Evolutionary conservation across 176 grass and related monocot species (phyloP), one percentile per base, ranked within the genome.

Genomic region (Ensete glaucum): DNA sequence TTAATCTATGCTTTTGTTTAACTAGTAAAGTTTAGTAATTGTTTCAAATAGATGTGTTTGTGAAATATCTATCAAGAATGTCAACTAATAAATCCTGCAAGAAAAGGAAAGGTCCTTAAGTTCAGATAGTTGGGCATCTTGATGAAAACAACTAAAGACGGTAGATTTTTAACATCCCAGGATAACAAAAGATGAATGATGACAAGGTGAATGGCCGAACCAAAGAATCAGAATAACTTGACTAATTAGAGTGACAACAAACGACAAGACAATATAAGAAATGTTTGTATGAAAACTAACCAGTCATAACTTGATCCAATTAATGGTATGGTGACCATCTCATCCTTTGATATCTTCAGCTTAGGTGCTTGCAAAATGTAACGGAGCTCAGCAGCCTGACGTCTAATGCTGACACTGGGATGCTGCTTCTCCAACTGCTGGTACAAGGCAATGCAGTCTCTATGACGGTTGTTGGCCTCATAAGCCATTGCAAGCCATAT

Each of bases 401-500:
- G 81, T 80, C 95, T 88, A 78, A 99, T 99, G 81, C 62, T 94
- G 64, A 99, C 76, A 79, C 87, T 87, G 6, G 95, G 95, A 71
- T 99, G 95, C 55, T 58, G 75, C 75, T 50, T 91, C 84, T 99
- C 95, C 64, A 99, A 70, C 50, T 99, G 82, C 76, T 94, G 85
- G 88, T 99, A 99, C 78, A 99, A 68, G 3, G 86, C 90, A 82
- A 99, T 99, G 86, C 90, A 99, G 66, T 99, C 90, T 77, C 83
- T 94, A 84, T 91, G 90, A 62, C 95, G 82, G 64, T 87, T 99
- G 56, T 99, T 89, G 69, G 95, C 95, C 75, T 99, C 90, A 50
- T 93, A 99, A 69, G 95, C 95, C 95, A 99, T 99, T 5, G 95
- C 95, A 76, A 99, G 90, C 95, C 95, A 99, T 83, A 99, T 99